Conservation (phyloP, 441 rosid genomes). For the Mallotus repandus region DNA sequence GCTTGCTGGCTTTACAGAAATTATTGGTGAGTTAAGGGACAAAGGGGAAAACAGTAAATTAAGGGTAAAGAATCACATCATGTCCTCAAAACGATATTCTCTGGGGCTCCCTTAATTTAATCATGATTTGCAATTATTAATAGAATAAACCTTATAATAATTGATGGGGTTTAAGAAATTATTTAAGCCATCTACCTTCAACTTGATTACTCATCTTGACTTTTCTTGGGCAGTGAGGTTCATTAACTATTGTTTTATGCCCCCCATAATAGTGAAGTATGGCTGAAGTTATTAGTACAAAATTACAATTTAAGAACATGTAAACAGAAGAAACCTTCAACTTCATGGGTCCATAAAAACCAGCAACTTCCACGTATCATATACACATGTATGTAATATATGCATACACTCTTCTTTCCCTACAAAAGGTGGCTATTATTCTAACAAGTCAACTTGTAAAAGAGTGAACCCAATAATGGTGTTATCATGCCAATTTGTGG, state of each 20-base stretch:
- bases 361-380: too few species aligned
- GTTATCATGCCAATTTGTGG: not conserved
- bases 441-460: not conserved
- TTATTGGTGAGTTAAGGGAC: not conserved
- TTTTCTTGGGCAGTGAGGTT: constrained; percentile 7
- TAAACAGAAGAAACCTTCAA: not conserved
- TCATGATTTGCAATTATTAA: constrained; percentile 5
- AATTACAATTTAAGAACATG: not conserved
- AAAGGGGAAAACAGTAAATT: not conserved
- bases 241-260: not conserved
- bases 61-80: not conserved
- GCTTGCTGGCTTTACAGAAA: not conserved
- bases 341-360: too few species aligned
- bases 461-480: not conserved
- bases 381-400: too few species aligned
- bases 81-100: not conserved
- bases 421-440: not conserved
- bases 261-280: not conserved
- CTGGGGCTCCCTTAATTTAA: not conserved
- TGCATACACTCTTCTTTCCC: not conserved
- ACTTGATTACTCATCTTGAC: not conserved
- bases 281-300: not conserved
- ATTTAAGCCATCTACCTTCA: not conserved
- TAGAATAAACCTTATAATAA: not conserved
- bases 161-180: constrained; percentile 1